A percentile compares a stretch with the other conserved stretches of the same genome.
These are phyloP conservation scores for Phytophthora sojae DNA, from an alignment of 352 stramenopile species.

Conservation along the genomic window DNA sequence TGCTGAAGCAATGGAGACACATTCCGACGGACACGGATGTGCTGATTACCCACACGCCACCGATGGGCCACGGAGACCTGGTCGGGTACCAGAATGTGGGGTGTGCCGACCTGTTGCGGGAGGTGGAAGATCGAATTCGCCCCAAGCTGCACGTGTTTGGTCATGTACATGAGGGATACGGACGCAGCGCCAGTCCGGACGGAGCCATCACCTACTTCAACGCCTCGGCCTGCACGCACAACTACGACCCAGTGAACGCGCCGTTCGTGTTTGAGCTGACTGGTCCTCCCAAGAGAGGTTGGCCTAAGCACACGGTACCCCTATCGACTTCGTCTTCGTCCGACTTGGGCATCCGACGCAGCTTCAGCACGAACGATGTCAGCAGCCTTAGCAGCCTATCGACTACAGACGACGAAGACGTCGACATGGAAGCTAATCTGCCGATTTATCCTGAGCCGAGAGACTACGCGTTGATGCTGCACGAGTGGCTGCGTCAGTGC, in stretches of 20 bases:
- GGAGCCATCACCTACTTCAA: constrained; percentile 90
- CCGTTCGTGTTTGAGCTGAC: constrained; percentile 68
- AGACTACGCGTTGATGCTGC: constrained; percentile 63
- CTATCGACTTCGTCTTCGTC: neutral
- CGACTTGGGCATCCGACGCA: constrained; percentile 25
- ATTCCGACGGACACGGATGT: constrained; percentile 82
- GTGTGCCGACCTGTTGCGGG: constrained; percentile 73
- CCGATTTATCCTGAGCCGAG: constrained; percentile 19
- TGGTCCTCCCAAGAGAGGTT: constrained; percentile 37
- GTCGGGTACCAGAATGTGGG: constrained; percentile 66
- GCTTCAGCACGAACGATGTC: constrained; percentile 35
- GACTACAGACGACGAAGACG: constrained; percentile 23
- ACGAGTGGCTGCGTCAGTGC: constrained; percentile 69
- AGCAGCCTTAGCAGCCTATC: constrained; percentile 34
- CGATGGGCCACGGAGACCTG: constrained; percentile 79
- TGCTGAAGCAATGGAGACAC: constrained; percentile 53
- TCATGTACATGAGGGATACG: constrained; percentile 92
- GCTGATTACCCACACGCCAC: constrained; percentile 90
- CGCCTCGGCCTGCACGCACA: constrained; percentile 77
- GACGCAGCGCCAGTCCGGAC: constrained; percentile 64
- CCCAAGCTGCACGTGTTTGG: constrained; percentile 90
- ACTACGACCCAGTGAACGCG: constrained; percentile 78
- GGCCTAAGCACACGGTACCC: constrained; percentile 14
- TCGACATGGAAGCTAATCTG: constrained; percentile 18
- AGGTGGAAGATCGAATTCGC: constrained; percentile 73